phyloP scores from a whole-genome alignment of 2,329 filamentous ascomycete genomes.

The Penicillium sp. region DNA sequence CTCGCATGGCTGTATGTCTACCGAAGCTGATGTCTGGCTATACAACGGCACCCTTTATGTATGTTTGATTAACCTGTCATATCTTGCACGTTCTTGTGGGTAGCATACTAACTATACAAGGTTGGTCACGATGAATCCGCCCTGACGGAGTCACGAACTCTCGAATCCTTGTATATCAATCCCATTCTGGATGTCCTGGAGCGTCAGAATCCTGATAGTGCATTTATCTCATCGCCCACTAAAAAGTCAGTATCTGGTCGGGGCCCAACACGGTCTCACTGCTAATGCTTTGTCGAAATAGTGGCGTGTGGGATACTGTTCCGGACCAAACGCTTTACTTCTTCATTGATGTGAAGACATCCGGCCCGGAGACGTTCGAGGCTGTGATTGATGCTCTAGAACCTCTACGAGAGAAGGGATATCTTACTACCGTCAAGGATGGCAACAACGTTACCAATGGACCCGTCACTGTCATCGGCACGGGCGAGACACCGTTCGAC shows the following conservation, averaged over 20 bases:
- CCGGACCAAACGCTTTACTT: slow-evolving; percentile 59
- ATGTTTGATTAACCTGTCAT: slow-evolving; percentile 12
- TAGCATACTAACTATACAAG: slow-evolving; percentile 26
- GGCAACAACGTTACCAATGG: slow-evolving; percentile 45
- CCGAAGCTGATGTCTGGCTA: slow-evolving; percentile 62
- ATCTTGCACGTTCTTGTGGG: not conserved
- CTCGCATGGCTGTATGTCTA: slow-evolving; percentile 54
- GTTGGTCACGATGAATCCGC: slow-evolving; percentile 56
- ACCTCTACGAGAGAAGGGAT: slow-evolving; percentile 53
- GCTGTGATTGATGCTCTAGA: slow-evolving; percentile 55
- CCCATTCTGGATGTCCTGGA: slow-evolving; percentile 56
- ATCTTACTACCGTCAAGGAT: slow-evolving; percentile 52
- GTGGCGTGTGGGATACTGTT: slow-evolving; percentile 59
- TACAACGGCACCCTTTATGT: slow-evolving; percentile 55
- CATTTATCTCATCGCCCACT: slow-evolving; percentile 48
- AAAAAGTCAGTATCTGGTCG: slow-evolving; percentile 41
- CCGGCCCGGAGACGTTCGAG: slow-evolving; percentile 54
- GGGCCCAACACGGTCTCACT: not conserved
- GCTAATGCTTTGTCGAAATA: slow-evolving; percentile 15
- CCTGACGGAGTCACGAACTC: slow-evolving; percentile 52
- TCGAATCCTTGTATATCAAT: slow-evolving; percentile 58
- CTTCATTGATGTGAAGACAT: slow-evolving; percentile 63
- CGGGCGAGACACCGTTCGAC: slow-evolving; percentile 53
- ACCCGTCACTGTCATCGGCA: slow-evolving; percentile 61
- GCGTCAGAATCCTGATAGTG: slow-evolving; percentile 54